phyloP scores from a whole-genome alignment of 208 protist genomes.

The Crithidia mellificae region DNA sequence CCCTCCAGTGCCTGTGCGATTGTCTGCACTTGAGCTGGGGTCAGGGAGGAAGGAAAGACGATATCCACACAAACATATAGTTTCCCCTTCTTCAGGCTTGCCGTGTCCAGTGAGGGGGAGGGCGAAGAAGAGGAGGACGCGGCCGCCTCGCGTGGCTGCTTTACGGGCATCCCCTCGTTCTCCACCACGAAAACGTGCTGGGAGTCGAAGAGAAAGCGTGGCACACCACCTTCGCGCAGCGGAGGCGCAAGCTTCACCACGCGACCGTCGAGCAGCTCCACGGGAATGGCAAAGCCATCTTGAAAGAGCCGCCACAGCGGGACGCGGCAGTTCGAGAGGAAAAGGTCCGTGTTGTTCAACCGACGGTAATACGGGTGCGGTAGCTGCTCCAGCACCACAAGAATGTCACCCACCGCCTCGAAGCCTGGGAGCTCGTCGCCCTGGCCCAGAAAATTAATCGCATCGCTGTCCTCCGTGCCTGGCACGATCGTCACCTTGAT shows the following conservation, averaged over 20 bases:
- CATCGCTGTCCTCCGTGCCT: constrained; percentile 94
- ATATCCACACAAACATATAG: constrained; percentile 38
- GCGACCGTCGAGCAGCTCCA: constrained; percentile 90
- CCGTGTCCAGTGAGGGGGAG: no score
- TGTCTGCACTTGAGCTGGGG: constrained; percentile 8
- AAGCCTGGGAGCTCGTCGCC: constrained; percentile 92
- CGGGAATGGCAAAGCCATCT: constrained; percentile 63
- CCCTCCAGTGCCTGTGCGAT: constrained; percentile 19
- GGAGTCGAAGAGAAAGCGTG: constrained; percentile 31
- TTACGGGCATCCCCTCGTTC: constrained; percentile 91
- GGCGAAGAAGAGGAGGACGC: background rate
- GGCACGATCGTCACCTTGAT: constrained; percentile 94
- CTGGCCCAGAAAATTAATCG: constrained; percentile 93
- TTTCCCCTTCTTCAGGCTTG: constrained; percentile 24
- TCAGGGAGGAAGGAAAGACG: constrained; percentile 29
- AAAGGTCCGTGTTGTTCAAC: constrained; percentile 86
- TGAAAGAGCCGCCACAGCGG: constrained; percentile 86
- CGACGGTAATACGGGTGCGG: constrained; percentile 93
- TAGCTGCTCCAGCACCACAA: constrained; percentile 95
- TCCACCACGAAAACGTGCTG: constrained; percentile 72
- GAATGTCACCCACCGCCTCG: constrained; percentile 93
- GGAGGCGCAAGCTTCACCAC: constrained; percentile 71
- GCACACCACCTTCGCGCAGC: constrained; percentile 26
- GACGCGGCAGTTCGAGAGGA: constrained; percentile 80
- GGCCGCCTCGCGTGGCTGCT: constrained; percentile 6